phyloP scores from a whole-genome alignment of 2,329 filamentous ascomycete genomes.

The Trichoderma koningiopsis region DNA sequence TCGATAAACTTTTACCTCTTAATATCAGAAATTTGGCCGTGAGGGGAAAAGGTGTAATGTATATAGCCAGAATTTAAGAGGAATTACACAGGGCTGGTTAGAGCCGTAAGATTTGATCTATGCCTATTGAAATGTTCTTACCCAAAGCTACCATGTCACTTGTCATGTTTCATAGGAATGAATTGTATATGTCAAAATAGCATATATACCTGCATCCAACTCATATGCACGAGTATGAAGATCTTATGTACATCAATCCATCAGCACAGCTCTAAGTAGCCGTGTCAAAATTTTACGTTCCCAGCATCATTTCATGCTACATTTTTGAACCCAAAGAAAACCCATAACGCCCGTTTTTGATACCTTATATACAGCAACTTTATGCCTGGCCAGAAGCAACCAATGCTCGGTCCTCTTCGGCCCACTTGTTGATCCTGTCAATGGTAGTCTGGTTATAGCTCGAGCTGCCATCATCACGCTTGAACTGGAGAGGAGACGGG shows the following conservation, averaged over 20 bases:
- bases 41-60: too few species aligned
- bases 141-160: neutral
- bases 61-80: neutral
- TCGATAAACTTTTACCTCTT: neutral
- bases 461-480: constrained; percentile 31
- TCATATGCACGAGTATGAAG: neutral
- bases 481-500: constrained; percentile 33
- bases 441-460: constrained; percentile 43
- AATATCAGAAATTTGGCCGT: neutral
- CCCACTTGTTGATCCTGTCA: constrained; percentile 42
- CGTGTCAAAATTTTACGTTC: neutral
- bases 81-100: neutral
- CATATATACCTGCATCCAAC: neutral
- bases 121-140: neutral
- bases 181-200: neutral
- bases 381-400: constrained; percentile 26
- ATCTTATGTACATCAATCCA: neutral
- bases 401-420: constrained; percentile 40
- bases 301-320: neutral
- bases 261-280: neutral
- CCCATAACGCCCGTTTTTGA: constrained; percentile 1
- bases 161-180: neutral
- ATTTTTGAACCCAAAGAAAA: neutral
- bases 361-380: neutral
- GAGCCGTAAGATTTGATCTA: neutral